Percentiles rank a stretch among this genome's conserved stretches.
Conservation (phyloP, 208 protist species). For the Leptomonas seymouri region DNA sequence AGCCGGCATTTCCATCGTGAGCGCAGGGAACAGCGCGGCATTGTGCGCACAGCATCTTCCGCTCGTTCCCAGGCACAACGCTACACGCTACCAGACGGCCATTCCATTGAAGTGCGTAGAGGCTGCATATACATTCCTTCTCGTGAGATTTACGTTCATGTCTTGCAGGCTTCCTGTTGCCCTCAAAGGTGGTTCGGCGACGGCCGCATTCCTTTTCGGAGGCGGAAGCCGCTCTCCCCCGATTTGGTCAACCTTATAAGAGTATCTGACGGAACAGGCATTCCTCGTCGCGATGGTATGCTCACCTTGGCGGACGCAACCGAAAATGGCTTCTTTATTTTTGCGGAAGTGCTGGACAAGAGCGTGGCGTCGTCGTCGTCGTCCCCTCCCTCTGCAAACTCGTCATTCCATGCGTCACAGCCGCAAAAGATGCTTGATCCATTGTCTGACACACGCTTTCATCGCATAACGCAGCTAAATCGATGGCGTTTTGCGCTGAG, state of each 20-base stretch:
- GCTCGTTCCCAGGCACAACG: conserved; percentile 6
- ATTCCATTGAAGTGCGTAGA: conserved; percentile 36
- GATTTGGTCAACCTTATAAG: conserved; percentile 40
- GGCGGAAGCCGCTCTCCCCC: conserved; percentile 38
- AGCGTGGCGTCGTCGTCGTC: background rate
- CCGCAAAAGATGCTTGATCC: background rate
- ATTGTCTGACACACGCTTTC: conserved; percentile 21
- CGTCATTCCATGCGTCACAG: background rate
- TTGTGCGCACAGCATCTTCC: conserved; percentile 31
- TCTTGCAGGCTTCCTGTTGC: conserved; percentile 41
- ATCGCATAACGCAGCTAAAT: conserved; percentile 9
- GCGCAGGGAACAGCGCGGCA: conserved; percentile 30
- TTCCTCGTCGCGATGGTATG: background rate
- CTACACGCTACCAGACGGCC: conserved; percentile 37
- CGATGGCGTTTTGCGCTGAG: conserved; percentile 19
- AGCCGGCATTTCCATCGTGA: conserved; percentile 35
- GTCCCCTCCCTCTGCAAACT: background rate
- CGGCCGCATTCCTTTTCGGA: conserved; percentile 33
- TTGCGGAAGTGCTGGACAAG: conserved; percentile 32
- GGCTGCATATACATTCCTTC: conserved; percentile 66
- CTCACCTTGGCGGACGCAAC: conserved; percentile 40
- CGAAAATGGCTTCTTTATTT: conserved; percentile 62
- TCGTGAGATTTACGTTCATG: conserved; percentile 60
- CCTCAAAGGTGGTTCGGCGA: conserved; percentile 69
- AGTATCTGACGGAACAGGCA: conserved; percentile 18